These are phyloP conservation scores for Trichoderma sp. DNA, from an alignment of 2,329 filamentous ascomycete species.

Conservation along the genomic window DNA sequence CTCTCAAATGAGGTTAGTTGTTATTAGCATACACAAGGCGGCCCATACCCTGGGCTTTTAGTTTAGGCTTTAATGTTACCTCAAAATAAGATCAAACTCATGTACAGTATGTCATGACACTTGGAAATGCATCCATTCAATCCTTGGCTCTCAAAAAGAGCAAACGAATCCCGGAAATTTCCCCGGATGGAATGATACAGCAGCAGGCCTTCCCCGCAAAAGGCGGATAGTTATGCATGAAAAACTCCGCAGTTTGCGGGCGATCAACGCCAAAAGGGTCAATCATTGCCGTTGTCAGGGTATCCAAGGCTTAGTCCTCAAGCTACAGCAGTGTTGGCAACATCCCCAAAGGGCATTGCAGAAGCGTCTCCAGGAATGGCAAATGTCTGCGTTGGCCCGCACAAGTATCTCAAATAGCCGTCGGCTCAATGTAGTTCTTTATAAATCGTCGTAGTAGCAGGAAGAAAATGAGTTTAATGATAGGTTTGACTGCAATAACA, in stretches of 20 bases:
- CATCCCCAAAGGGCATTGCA: not conserved
- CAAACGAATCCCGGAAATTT: not conserved
- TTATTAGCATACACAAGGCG: not conserved
- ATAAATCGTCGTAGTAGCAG: not conserved
- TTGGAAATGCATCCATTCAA: not conserved
- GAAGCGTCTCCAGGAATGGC: slow-evolving; percentile 2
- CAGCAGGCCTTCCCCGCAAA: not conserved
- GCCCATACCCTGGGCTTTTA: not conserved
- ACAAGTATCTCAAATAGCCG: slow-evolving; percentile 6
- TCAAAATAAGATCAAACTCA: not conserved
- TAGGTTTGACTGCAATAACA: not conserved
- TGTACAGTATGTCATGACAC: not conserved
- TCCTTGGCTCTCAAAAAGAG: not conserved
- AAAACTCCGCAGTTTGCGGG: not conserved
- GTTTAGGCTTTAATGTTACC: not conserved
- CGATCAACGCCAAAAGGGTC: not conserved
- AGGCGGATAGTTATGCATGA: not conserved
- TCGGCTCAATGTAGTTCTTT: not conserved
- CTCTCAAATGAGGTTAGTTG: not conserved
- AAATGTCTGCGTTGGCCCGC: not conserved
- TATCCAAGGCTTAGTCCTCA: not conserved
- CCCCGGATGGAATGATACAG: not conserved
- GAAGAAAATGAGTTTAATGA: not conserved
- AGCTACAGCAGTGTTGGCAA: not conserved
- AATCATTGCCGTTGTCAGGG: not conserved